Evolutionary conservation across 2,329 filamentous ascomycete genomes (phyloP), one percentile per base, ranked within the genome.

Genomic region (Calycina marina): DNA sequence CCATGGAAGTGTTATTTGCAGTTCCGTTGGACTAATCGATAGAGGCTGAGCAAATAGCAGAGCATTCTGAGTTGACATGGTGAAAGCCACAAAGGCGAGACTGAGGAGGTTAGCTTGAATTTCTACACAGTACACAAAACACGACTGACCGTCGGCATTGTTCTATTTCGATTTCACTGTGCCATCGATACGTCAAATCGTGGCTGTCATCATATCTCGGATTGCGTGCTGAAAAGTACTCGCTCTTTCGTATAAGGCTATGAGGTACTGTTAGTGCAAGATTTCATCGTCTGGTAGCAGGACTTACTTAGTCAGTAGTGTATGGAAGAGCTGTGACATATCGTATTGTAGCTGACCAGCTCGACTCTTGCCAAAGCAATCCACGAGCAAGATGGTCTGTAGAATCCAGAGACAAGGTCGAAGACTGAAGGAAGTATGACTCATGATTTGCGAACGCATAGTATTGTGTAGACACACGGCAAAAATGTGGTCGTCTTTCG

Each of bases 1-100:
- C 42, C 67, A 74, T 0, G 71, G 72, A 2, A 76, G 48, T 2
- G 61, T 58, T 0, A 69, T 60, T 1, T 68, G 61, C 1, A 77
- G 58, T 42, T 76, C 71, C 30, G 75, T 75, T 0, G 70, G 67
- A 1, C 69, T 75, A 70, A 76, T 76, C 50, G 71, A 76, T 0
- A 77, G 58, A 4, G 67, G 72, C 44, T 76, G 71, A n/a, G 68
- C 74, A 47, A 76, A 76, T 0, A 76, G 56, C 0, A 75, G 68
- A 0, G 71, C 70, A 38, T 76, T 70, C 34, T 76, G 70, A 0
- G 69, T 72, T 41, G n/a, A n/a, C n/a, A n/a, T n/a, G n/a, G n/a
- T n/a, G n/a, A n/a, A n/a, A n/a, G n/a, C n/a, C n/a, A n/a, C n/a
- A n/a, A n/a, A n/a, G n/a, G n/a, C n/a, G n/a, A n/a, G n/a, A n/a